Evolutionary conservation across 2,329 filamentous ascomycete species (phyloP).

Genomic region (Pseudocercospora vitis): DNA sequence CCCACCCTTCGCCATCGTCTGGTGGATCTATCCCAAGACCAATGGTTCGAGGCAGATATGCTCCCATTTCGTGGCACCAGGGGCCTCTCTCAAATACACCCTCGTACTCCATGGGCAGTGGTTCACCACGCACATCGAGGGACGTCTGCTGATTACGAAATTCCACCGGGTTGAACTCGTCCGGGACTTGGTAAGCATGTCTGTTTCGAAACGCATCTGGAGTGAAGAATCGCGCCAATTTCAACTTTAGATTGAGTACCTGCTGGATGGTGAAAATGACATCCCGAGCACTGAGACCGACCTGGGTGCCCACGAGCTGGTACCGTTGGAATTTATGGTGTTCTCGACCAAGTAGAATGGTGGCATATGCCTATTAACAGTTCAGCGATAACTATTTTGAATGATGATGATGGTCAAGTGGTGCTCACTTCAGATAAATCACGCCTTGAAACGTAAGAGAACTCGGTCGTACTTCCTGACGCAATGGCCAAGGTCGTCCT

Average conservation of each 20-base stretch:
- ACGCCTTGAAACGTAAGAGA: background rate
- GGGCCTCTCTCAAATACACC: no score
- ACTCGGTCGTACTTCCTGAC: background rate
- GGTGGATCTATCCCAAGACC: background rate
- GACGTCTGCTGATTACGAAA: background rate
- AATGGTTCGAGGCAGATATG: background rate
- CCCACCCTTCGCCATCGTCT: background rate
- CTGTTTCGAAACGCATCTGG: background rate
- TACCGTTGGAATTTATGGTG: background rate
- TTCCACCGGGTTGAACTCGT: background rate
- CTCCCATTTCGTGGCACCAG: background rate
- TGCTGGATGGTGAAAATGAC: background rate
- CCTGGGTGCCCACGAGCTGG: background rate
- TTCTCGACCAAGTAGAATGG: conserved; percentile 1
- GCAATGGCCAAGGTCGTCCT: background rate
- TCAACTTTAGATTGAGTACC: background rate
- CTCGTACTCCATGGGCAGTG: background rate
- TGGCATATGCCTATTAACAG: background rate
- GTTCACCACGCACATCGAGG: background rate
- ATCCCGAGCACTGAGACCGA: background rate
- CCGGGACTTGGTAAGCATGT: background rate
- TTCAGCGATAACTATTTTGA: no score
- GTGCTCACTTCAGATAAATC: background rate
- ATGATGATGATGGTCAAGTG: background rate
- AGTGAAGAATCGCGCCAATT: background rate